phyloP scores from a whole-genome alignment of 148 eudicot genomes.

The Chenopodium berlandieri region DNA sequence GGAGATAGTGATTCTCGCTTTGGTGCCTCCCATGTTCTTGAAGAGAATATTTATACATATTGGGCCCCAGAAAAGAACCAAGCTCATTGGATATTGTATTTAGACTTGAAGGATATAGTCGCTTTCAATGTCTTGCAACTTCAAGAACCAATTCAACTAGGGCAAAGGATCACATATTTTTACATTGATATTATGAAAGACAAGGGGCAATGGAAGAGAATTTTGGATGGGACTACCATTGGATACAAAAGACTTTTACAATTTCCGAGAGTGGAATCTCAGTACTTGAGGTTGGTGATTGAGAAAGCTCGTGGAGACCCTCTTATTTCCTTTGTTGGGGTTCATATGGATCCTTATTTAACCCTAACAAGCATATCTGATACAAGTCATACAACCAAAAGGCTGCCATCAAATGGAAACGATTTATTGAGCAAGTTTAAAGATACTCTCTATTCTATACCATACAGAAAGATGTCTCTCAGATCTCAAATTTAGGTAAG shows the following conservation, averaged over 20 bases:
- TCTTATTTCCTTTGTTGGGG: constrained; percentile 52
- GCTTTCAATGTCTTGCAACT: constrained; percentile 61
- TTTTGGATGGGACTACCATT: constrained; percentile 57
- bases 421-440: constrained; percentile 29
- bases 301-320: constrained; percentile 61
- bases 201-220: constrained; percentile 47
- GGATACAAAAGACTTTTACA: constrained; percentile 61
- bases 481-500: constrained; percentile 5
- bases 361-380: constrained; percentile 9
- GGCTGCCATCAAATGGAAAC: constrained; percentile 23
- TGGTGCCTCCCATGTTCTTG: constrained; percentile 36
- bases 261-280: constrained; percentile 44
- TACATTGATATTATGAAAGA: constrained; percentile 48
- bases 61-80: constrained; percentile 66
- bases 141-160: constrained; percentile 87
- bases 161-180: constrained; percentile 60
- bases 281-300: constrained; percentile 51
- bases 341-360: constrained; percentile 59
- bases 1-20: constrained; percentile 41
- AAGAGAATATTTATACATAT: constrained; percentile 57
- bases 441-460: constrained; percentile 19
- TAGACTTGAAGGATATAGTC: constrained; percentile 42
- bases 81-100: constrained; percentile 45
- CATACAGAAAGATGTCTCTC: neutral
- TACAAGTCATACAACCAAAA: neutral